A percentile compares a stretch with the other conserved stretches of the same genome.
Evolutionary conservation across 345 rosid genomes (phyloP).

Genomic region (Toxicodendron radicans): DNA sequence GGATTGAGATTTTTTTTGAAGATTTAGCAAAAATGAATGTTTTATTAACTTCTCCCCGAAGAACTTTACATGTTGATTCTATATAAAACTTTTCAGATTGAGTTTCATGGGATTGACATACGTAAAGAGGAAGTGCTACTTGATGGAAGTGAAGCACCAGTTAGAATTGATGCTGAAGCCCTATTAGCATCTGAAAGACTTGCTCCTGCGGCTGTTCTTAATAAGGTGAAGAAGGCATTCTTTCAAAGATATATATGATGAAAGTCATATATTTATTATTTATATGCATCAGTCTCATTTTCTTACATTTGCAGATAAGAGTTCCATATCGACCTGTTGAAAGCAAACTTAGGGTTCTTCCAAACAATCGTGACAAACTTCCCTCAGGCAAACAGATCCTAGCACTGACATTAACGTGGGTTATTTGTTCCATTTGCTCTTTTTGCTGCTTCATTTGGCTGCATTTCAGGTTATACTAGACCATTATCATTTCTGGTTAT

Average conservation of each 20-base stretch:
- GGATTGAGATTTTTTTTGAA: neutral
- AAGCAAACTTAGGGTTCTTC: constrained; percentile 67
- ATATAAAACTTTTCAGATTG: constrained; percentile 43
- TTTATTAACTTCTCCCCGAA: neutral
- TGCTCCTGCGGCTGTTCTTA: constrained; percentile 68
- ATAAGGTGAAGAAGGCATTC: constrained; percentile 55
- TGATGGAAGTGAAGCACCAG: constrained; percentile 97
- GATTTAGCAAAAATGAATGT: neutral
- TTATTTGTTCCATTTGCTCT: constrained; percentile 19
- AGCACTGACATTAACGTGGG: constrained; percentile 86
- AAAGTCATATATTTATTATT: too few relatives aligned
- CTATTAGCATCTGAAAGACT: constrained; percentile 75
- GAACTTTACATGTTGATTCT: constrained; percentile 1
- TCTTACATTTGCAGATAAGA: constrained; percentile 53
- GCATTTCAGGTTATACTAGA: constrained; percentile 19
- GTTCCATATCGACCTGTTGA: constrained; percentile 86
- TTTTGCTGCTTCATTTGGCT: constrained; percentile 12
- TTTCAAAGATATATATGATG: neutral
- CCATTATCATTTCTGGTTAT: constrained; percentile 20
- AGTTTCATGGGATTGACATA: constrained; percentile 82
- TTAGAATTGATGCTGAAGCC: constrained; percentile 80
- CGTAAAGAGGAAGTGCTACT: constrained; percentile 76
- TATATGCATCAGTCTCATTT: neutral
- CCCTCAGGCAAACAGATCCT: constrained; percentile 91
- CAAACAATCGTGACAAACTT: constrained; percentile 72